Conservation (phyloP, 1,284 basidiomycete genomes). For the Ustilago xerochloae region DNA sequence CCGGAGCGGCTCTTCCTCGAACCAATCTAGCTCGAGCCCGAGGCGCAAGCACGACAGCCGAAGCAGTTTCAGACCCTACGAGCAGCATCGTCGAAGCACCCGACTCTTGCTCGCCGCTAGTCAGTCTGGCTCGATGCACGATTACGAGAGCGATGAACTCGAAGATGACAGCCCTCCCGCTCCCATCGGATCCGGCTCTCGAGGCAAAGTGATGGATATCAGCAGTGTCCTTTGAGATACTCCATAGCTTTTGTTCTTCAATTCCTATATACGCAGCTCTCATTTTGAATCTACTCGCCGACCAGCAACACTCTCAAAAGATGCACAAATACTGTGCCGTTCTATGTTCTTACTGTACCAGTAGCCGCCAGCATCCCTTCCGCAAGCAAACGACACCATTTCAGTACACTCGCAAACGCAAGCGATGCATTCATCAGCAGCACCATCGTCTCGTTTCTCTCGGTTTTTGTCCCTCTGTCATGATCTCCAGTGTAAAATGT, state of each 20-base stretch:
- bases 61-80: neutral
- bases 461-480: neutral
- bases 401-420: too few relatives aligned
- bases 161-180: neutral
- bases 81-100: constrained; percentile 12
- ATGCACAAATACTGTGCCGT: neutral
- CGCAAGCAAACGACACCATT: too few relatives aligned
- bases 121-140: constrained; percentile 1
- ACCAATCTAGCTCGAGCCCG: neutral
- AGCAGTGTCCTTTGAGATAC: constrained; percentile 27
- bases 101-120: constrained; percentile 4
- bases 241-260: too few relatives aligned
- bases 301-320: neutral
- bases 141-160: neutral
- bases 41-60: neutral
- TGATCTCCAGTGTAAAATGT: neutral
- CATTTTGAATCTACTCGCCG: too few relatives aligned
- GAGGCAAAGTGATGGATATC: constrained; percentile 39
- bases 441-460: neutral
- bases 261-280: too few relatives aligned
- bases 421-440: too few relatives aligned
- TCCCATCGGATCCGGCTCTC: neutral
- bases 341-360: neutral
- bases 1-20: neutral
- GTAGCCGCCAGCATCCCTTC: neutral